A percentile compares a stretch with the other conserved stretches of the same genome.
phyloP scores from a whole-genome alignment of 2,329 filamentous ascomycete genomes.

The Ascochyta clinopodiicola region DNA sequence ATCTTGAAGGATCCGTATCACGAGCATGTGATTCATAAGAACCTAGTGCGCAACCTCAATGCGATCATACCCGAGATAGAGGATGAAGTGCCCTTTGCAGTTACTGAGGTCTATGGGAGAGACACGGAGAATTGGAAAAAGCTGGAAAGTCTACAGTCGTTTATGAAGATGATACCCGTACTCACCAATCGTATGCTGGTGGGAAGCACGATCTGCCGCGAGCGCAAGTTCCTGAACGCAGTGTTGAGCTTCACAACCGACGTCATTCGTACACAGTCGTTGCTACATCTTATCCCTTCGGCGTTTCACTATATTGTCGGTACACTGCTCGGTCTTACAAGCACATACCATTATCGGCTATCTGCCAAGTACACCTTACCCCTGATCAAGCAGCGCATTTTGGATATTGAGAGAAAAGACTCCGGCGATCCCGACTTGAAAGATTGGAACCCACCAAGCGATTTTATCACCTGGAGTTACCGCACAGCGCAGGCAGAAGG shows the following conservation, averaged over 20 bases:
- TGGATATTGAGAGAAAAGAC: conserved; percentile 53
- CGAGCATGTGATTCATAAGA: conserved; percentile 51
- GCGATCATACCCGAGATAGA: conserved; percentile 46
- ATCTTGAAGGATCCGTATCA: conserved; percentile 51
- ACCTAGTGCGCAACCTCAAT: conserved; percentile 50
- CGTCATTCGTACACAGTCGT: conserved; percentile 45
- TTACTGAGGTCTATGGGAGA: conserved; percentile 47
- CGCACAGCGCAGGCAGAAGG: conserved; percentile 58
- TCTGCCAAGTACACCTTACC: conserved; percentile 55
- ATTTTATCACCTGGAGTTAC: conserved; percentile 66
- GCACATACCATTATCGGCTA: conserved; percentile 57
- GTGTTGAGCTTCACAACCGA: conserved; percentile 60
- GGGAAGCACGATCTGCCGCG: conserved; percentile 53
- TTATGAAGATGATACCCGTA: conserved; percentile 50
- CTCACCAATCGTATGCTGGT: conserved; percentile 56
- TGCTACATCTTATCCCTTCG: conserved; percentile 56
- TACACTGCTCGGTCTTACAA: conserved; percentile 53
- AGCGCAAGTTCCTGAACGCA: conserved; percentile 55
- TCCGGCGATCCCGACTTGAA: conserved; percentile 52
- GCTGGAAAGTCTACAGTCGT: conserved; percentile 44
- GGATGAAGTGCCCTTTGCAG: conserved; percentile 46
- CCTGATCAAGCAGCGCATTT: conserved; percentile 58
- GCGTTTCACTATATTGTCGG: conserved; percentile 60
- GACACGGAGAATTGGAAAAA: conserved; percentile 49
- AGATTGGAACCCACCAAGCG: conserved; percentile 57